A percentile compares a stretch with the other conserved stretches of the same genome.
Evolutionary conservation across 2,329 filamentous ascomycete genomes (phyloP).

Genomic region (Laburnicola sp.): DNA sequence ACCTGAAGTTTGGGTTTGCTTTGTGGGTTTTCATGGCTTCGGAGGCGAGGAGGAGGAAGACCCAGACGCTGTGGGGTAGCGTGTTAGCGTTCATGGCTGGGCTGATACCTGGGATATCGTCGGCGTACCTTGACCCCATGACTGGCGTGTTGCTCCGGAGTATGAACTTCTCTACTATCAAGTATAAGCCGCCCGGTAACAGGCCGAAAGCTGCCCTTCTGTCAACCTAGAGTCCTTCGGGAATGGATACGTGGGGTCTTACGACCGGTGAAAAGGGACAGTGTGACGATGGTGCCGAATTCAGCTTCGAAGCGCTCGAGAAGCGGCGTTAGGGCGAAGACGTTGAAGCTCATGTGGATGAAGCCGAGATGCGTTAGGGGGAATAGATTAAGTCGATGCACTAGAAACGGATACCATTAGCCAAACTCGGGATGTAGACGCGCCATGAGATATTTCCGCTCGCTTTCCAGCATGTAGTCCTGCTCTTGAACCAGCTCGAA

Average conservation of each 20-base stretch:
- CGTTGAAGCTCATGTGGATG: conserved; percentile 78
- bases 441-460: background rate
- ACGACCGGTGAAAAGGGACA: conserved; percentile 90
- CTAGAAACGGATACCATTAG: conserved; percentile 52
- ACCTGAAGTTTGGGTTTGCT: conserved; percentile 75
- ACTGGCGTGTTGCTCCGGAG: conserved; percentile 72
- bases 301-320: conserved; percentile 92
- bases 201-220: conserved; percentile 45
- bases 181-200: conserved; percentile 79
- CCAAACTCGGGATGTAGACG: background rate
- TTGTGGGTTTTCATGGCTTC: conserved; percentile 86
- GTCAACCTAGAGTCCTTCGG: conserved; percentile 53
- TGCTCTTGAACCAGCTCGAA: background rate
- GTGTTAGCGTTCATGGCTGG: conserved; percentile 2
- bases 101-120: fast-evolving
- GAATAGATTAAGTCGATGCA: conserved; percentile 91
- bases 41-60: conserved; percentile 81
- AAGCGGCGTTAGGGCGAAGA: conserved; percentile 79
- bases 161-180: conserved; percentile 74
- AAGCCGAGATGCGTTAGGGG: conserved; percentile 82
- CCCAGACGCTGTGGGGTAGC: conserved; percentile 73
- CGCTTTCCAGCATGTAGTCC: background rate
- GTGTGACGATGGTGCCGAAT: conserved; percentile 84
- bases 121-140: conserved; percentile 75
- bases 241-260: conserved; percentile 47